These are phyloP conservation scores for Capsicum pubescens DNA, from an alignment of 257 asterid genomes.

Conservation along the genomic window DNA sequence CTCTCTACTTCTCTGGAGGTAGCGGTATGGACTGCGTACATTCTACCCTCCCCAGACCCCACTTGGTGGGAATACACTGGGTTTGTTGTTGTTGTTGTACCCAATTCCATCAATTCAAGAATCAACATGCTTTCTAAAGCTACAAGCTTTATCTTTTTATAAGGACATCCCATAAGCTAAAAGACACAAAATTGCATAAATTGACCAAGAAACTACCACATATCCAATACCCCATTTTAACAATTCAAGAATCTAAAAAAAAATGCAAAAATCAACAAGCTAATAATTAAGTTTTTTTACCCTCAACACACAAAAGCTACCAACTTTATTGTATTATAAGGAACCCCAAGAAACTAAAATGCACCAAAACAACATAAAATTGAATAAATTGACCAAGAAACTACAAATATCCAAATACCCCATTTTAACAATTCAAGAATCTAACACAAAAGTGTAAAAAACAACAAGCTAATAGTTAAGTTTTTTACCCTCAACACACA, in stretches of 20 bases:
- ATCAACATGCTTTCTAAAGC: neutral
- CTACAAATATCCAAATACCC: neutral
- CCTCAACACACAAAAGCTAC: neutral
- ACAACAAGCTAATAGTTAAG: neutral
- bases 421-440: neutral
- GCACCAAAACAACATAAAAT: neutral
- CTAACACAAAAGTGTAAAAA: no score
- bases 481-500: neutral
- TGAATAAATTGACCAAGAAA: neutral
- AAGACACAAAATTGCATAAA: slow-evolving; percentile 16
- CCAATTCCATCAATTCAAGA: no score
- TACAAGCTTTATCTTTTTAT: neutral
- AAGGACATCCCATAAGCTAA: neutral
- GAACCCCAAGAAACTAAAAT: neutral
- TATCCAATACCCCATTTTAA: neutral
- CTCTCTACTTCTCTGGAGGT: no score
- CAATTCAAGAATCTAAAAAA: neutral
- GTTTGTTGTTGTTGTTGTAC: no score
- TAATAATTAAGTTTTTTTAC: neutral
- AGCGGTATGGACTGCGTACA: no score
- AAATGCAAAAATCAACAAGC: neutral
- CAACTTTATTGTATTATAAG: neutral
- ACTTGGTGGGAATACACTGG: no score
- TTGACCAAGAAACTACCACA: neutral
- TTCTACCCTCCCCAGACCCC: no score